A percentile compares a stretch with the other conserved stretches of the same genome.
phyloP scores from a whole-genome alignment of 805 yeast genomes.

The Saccharomyces jurei region DNA sequence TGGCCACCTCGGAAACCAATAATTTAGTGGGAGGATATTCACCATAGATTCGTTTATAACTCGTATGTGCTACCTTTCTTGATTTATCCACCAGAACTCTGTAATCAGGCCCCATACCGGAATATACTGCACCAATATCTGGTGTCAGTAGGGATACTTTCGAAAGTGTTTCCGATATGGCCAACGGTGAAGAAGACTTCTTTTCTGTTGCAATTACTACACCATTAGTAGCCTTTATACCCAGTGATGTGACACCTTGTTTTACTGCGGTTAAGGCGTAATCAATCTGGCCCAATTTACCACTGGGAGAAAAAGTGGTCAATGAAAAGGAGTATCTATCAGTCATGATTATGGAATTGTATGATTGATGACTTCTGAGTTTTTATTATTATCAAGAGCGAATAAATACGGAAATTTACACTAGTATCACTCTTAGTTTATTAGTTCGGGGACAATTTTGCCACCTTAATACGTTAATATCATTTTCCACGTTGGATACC shows the following conservation, averaged over 20 bases:
- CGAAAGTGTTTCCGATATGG: conserved; percentile 63
- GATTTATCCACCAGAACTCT: conserved; percentile 90
- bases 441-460: not conserved
- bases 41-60: conserved; percentile 86
- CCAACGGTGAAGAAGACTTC: conserved; percentile 71
- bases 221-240: conserved; percentile 91
- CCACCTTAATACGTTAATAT: not conserved
- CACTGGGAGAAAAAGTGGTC: conserved; percentile 97
- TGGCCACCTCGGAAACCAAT: conserved; percentile 89
- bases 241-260: conserved; percentile 94
- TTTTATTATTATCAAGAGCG: not conserved
- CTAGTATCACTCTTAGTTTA: not conserved
- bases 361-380: not conserved
- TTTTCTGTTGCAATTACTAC: conserved; percentile 95
- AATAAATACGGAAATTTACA: not conserved
- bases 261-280: conserved; percentile 96
- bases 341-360: conserved; percentile 53
- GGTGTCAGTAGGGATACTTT: conserved; percentile 85
- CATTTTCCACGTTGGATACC: not conserved
- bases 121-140: conserved; percentile 90
- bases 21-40: conserved; percentile 96
- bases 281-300: conserved; percentile 95
- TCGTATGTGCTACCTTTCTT: conserved; percentile 85
- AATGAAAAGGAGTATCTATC: conserved; percentile 96
- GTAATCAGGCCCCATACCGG: conserved; percentile 99